Base-by-base conservation (phyloP, 768 basidiomycete species). In the Pleurotus giganteus region DNA sequence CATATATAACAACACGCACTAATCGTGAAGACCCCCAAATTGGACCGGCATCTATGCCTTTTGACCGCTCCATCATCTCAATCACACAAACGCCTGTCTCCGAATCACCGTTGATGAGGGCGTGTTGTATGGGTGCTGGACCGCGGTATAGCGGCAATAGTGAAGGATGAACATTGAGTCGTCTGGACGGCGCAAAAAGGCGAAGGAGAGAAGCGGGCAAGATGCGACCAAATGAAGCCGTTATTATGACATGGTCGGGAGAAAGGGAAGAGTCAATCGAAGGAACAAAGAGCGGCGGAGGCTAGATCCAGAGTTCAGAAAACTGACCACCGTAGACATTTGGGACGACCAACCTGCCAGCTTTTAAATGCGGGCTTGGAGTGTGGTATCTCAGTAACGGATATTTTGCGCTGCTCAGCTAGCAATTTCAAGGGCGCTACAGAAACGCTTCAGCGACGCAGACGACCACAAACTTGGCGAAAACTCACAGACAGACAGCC, bases 211-310 rank as follows among this genome's bases (percentile, higher is more conserved):
- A 63, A 4, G 73, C 65, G 0, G 91, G 80, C 11, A 98, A 78
- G 60, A 95, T 93, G 43, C 89, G 87, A 0, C 94, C 94, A 59
- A 96, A 96, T 0, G 94, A 96, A 4, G 94, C 91, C 0, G 94
- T 94, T 4, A 98, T 63, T 7, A 97, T 76, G 27, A 95, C 64
- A 57, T 89, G 81, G 11, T 76, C 69, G 2, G 62, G 32, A 21
- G 65, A 66, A 2, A 72, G 69, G 15, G 68, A 68, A 15, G 61
- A 45, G 34, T 55, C 54, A 28, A 45, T 27, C 51, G 61, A 47
- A 31, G 54, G 32, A n/a, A 46, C 42, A 11, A 55, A 29, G 23
- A 34, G 19, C 65, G 75, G 72, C 76, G 71, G 66, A 26, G 70
- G 73, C 74, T 70, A 55, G 32, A 34, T 58, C 28, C 39, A 26